Base-by-base conservation (phyloP, 148 eudicot genomes). In the Fallopia convolvulus region DNA sequence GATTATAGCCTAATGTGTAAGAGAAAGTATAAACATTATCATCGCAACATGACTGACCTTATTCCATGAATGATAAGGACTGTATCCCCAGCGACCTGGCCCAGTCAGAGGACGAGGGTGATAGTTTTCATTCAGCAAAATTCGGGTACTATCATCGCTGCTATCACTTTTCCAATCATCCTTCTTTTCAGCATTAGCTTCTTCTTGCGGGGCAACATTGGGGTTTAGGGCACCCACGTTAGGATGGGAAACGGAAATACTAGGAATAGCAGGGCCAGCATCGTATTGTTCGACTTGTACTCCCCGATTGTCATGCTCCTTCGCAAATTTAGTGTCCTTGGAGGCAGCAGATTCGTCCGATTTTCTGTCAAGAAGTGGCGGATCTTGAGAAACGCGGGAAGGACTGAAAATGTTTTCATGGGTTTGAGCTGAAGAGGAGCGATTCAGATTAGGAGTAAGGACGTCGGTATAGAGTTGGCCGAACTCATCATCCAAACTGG, bases 91-190 rank as follows among this genome's bases (percentile, higher is more conserved):
- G 87, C 30, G 30, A 26, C 74, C 77, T 80, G 82, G 88, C 63
- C 82, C 89, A 76, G 79, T 49, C 83, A 89, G 90, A 6, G 88
- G 36, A 81, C 77, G 81, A 65, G 83, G 88, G 41, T 80, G 85
- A 52, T 80, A 77, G 30, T 83, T 81, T 41, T 94, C 99, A 79
- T 95, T 93, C 84, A 95, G 80, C 41, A 93, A 97, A 77, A 95
- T 93, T 42, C 90, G 94, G 73, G 93, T 83, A 84, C 88, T 97
- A 74, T 95, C 99, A 20, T 95, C 99, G 74, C 97, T 95, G 74
- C 97, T 95, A 40, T 95, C 98, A 52, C 93, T 89, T 6, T 89
- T 92, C 89, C 88, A 88, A 17, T 88, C 90, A 83, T 88, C 89
- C 44, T 70, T 80, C 44, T 70, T 80, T 46, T 77, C 56, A 12